phyloP scores from a whole-genome alignment of 805 yeast genomes.

The Metschnikowia cerradonensis region DNA sequence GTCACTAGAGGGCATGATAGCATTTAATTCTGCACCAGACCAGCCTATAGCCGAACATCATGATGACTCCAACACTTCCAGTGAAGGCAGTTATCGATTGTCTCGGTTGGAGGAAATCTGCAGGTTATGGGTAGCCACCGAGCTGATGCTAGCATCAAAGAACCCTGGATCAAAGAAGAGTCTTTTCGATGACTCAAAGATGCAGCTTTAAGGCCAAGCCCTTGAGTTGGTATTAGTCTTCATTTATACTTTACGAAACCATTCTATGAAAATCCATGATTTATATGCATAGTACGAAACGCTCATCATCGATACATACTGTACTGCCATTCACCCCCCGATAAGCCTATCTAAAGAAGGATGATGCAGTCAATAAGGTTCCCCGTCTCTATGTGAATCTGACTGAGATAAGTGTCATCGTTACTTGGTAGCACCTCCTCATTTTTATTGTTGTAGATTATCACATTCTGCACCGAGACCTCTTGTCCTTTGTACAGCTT shows the following conservation, averaged over 20 bases:
- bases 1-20: constrained; percentile 8
- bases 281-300: not conserved
- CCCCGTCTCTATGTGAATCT: constrained; percentile 41
- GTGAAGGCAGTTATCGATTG: constrained; percentile 22
- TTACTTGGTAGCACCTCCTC: constrained; percentile 21
- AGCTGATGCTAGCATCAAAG: constrained; percentile 38
- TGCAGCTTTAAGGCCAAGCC: not conserved
- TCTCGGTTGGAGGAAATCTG: constrained; percentile 50
- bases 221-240: no score
- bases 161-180: not conserved
- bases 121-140: constrained; percentile 64
- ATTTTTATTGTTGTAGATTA: constrained; percentile 27
- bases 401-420: constrained; percentile 32
- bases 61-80: not conserved
- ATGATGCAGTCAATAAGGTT: constrained; percentile 30
- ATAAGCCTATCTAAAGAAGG: not conserved
- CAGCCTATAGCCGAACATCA: constrained; percentile 1
- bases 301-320: not conserved
- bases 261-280: not conserved
- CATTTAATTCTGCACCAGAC: constrained; percentile 1
- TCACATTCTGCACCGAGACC: constrained; percentile 19
- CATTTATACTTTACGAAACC: not conserved
- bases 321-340: not conserved
- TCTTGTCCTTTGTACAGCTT: constrained; percentile 11
- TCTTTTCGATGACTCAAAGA: not conserved